phyloP scores from a whole-genome alignment of 345 rosid species.

The Sonneratia caseolaris region DNA sequence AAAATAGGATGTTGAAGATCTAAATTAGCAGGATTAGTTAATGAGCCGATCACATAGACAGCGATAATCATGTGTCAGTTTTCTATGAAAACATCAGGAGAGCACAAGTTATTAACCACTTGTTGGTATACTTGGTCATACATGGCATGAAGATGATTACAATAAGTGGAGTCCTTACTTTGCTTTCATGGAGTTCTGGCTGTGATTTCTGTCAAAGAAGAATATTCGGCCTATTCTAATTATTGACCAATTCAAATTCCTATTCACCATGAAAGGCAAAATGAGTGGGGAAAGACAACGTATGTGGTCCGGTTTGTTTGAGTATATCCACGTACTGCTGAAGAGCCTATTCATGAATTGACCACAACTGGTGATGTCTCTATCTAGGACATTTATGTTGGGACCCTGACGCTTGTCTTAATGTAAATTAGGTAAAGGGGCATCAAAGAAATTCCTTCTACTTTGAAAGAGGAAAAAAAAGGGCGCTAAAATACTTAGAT shows the following conservation, averaged over 20 bases:
- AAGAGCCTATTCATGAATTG: neutral
- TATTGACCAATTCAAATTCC: constrained; percentile 2
- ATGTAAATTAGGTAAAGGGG: constrained; percentile 1
- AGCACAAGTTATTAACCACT: neutral
- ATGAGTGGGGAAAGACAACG: neutral
- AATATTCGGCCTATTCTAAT: neutral
- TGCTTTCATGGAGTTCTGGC: neutral
- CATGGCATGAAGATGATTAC: neutral
- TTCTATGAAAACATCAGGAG: neutral
- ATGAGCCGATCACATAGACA: neutral
- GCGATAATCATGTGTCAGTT: neutral
- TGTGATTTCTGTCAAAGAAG: neutral
- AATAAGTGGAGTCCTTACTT: neutral
- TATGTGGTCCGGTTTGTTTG: neutral
- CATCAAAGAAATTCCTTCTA: neutral
- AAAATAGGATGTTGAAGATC: neutral
- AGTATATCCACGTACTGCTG: neutral
- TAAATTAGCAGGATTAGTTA: neutral
- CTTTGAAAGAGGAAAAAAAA: neutral
- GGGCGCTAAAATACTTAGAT: too few relatives aligned
- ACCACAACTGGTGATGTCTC: neutral
- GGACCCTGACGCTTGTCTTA: neutral
- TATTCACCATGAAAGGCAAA: neutral
- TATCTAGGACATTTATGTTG: neutral
- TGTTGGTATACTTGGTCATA: neutral